Evolutionary conservation across 192 early-diverging fungal genomes (phyloP).

Genomic region (Coemansia sp.): DNA sequence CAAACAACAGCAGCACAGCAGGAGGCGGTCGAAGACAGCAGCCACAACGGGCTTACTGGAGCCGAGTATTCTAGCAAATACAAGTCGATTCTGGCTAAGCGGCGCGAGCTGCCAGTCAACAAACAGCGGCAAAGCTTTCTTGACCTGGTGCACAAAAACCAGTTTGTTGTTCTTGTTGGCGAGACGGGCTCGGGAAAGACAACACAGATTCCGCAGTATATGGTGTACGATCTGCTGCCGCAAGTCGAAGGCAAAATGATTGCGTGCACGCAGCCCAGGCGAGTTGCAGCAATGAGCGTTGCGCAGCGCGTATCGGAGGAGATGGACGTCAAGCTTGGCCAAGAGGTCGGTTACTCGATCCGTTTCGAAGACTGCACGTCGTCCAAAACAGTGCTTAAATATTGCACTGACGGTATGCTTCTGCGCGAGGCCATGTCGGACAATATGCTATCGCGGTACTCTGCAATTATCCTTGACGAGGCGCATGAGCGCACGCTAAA

Average conservation of each 20-base stretch:
- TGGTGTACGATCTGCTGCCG: slow-evolving; percentile 88
- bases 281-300: slow-evolving; percentile 99
- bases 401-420: slow-evolving; percentile 99
- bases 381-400: slow-evolving; percentile 82
- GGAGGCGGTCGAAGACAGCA: slow-evolving; percentile 69
- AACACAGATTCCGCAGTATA: slow-evolving; percentile 98
- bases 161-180: slow-evolving; percentile 92
- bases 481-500: slow-evolving; percentile 96
- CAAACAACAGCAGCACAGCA: slow-evolving; percentile 75
- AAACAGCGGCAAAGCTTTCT: slow-evolving; percentile 91
- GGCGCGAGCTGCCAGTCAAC: slow-evolving; percentile 90
- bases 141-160: slow-evolving; percentile 88
- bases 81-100: slow-evolving; percentile 77
- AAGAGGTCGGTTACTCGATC: slow-evolving; percentile 97
- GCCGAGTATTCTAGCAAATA: slow-evolving; percentile 80
- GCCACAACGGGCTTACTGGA: slow-evolving; percentile 77
- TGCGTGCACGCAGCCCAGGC: slow-evolving; percentile 98
- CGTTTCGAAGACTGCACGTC: slow-evolving; percentile 97
- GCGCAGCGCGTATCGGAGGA: slow-evolving; percentile 98
- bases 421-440: slow-evolving; percentile 97
- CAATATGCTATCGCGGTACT: slow-evolving; percentile 81
- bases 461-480: slow-evolving; percentile 95
- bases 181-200: slow-evolving; percentile 99
- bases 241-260: slow-evolving; percentile 85
- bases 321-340: slow-evolving; percentile 88